A percentile compares a stretch with the other conserved stretches of the same genome.
These are phyloP conservation scores for Fraxinus baroniana DNA, from an alignment of 305 asterid genomes.

Conservation along the genomic window DNA sequence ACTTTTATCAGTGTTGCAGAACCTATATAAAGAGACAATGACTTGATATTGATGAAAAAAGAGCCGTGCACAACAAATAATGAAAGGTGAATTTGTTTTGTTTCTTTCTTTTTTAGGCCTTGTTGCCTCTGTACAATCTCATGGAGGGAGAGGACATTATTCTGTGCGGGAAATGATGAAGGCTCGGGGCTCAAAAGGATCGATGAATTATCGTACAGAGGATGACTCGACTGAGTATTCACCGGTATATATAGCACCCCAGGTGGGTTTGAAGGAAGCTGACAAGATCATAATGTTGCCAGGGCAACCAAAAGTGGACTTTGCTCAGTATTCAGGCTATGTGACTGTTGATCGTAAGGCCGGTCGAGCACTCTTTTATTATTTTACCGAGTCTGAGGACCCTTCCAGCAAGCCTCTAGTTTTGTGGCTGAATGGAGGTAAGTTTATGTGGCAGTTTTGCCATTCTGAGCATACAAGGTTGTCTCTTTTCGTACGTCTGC, in stretches of 20 bases:
- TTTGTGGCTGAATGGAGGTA: conserved; percentile 57
- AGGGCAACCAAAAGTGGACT: conserved; percentile 42
- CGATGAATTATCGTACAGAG: background rate
- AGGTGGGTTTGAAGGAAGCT: conserved; percentile 42
- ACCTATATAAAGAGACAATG: background rate
- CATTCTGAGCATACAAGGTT: background rate
- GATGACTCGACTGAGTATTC: conserved; percentile 27
- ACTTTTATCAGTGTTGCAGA: background rate
- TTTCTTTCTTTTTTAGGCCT: conserved; percentile 24
- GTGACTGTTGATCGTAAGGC: conserved; percentile 50
- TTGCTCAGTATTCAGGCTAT: conserved; percentile 49
- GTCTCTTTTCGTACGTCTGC: background rate
- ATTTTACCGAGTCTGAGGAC: conserved; percentile 43
- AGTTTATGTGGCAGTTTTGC: background rate
- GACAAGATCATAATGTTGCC: conserved; percentile 39
- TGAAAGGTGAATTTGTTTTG: conserved; percentile 28
- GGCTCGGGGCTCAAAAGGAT: conserved; percentile 11
- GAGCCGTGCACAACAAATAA: conserved; percentile 9
- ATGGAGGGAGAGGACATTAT: conserved; percentile 20
- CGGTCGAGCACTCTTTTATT: conserved; percentile 50
- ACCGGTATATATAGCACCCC: conserved; percentile 31
- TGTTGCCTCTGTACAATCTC: conserved; percentile 27
- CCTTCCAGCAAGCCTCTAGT: conserved; percentile 44
- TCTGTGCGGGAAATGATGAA: conserved; percentile 22
- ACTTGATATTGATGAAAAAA: background rate